These are phyloP conservation scores for Papiliotrema nemorosa DNA, from an alignment of 1,284 basidiomycete genomes.

Conservation along the genomic window DNA sequence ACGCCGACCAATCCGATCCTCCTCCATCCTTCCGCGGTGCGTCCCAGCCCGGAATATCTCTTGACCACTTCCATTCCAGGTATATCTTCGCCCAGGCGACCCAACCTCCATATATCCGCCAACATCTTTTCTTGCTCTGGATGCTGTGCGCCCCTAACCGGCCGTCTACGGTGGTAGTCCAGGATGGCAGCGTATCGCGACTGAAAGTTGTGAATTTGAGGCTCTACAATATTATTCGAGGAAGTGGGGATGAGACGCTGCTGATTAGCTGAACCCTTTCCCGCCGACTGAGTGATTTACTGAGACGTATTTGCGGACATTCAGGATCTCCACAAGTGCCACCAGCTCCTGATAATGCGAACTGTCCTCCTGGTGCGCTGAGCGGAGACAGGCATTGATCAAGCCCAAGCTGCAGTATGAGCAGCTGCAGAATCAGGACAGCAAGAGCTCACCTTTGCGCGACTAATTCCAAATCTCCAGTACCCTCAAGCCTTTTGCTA, in stretches of 20 bases:
- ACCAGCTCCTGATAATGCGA: conserved; percentile 36
- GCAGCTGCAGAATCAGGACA: not conserved
- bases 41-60: not conserved
- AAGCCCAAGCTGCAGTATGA: conserved; percentile 65
- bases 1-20: conserved; percentile 47
- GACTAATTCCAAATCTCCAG: conserved; percentile 75
- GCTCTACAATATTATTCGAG: conserved; percentile 75
- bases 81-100: conserved; percentile 23
- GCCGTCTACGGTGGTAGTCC: conserved; percentile 71
- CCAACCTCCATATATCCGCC: conserved; percentile 67
- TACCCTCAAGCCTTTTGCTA: conserved; percentile 68
- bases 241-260: conserved; percentile 73
- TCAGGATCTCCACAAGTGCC: conserved; percentile 63
- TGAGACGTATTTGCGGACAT: conserved; percentile 76
- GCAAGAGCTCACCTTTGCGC: conserved; percentile 63
- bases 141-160: conserved; percentile 66
- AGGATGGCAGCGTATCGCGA: conserved; percentile 78
- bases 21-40: conserved; percentile 50
- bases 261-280: conserved; percentile 11
- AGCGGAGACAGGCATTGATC: conserved; percentile 64
- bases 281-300: too few species aligned
- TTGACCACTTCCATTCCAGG: not conserved
- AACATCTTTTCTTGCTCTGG: conserved; percentile 62
- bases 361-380: conserved; percentile 35
- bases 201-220: conserved; percentile 85